Conservation (phyloP, 1,284 basidiomycete species). For the Gymnopus androsaceus region DNA sequence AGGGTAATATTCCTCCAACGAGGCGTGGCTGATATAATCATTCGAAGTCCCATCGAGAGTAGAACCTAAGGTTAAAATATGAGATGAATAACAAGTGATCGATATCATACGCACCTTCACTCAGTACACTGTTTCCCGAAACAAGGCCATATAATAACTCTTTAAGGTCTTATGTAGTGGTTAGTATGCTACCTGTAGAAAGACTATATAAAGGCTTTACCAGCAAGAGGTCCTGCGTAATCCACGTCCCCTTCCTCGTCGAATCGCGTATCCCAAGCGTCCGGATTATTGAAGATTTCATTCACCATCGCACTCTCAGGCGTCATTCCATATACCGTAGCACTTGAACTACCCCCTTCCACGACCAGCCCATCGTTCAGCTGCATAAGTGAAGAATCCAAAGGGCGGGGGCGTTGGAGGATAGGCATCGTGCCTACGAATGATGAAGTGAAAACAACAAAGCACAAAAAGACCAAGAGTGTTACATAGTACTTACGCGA, state of each 20-base stretch:
- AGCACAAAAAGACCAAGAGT: neutral
- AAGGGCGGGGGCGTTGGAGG: neutral
- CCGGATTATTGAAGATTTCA: conserved; percentile 17
- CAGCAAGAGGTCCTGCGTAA: neutral
- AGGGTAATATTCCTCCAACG: neutral
- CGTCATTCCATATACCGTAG: neutral
- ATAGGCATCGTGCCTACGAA: conserved; percentile 12
- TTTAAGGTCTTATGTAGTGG: neutral
- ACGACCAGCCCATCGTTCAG: neutral
- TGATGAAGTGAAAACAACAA: neutral
- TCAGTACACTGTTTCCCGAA: neutral
- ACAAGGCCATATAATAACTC: neutral
- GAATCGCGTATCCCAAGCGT: conserved; percentile 13
- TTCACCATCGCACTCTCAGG: conserved; percentile 15
- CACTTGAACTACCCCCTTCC: conserved; percentile 3
- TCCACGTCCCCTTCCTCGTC: neutral
- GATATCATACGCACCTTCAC: neutral
- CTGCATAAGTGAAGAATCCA: neutral
- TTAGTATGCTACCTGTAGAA: too few species aligned
- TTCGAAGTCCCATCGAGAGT: neutral
- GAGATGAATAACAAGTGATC: neutral
- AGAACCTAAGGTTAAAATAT: neutral
- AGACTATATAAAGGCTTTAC: too few species aligned
- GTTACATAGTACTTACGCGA: too few species aligned
- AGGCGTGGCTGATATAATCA: too few species aligned